Evolutionary conservation across 2,329 filamentous ascomycete species (phyloP), one percentile per base, ranked within the genome.

Genomic region (Pseudofabraea citricarpa): DNA sequence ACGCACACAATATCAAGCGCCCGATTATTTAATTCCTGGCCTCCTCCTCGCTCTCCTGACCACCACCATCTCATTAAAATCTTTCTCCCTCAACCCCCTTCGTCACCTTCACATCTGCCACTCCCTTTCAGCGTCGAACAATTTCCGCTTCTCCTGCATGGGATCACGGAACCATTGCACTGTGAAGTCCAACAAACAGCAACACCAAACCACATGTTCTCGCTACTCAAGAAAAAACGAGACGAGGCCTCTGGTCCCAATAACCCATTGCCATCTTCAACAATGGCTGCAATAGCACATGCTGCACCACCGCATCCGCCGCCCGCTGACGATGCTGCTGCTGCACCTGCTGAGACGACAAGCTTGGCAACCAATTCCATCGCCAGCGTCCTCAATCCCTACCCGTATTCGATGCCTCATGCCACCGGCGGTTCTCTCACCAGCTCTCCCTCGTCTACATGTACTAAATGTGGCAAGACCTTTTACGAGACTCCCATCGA

Each of bases 211-310:
- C 27, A 33, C 20, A 20, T 16, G 21, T 21, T 41, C 31, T 24
- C 21, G 12, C 19, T 37, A 37, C 21, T 20, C 21, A 22, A 20
- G 21, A 21, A 18, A 13, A 21, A 18, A 22, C 15, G 19, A n/a
- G 21, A 36, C 37, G 43, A 40, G 16, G 35, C 31, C 16, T 16
- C 36, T 40, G n/a, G n/a, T n/a, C n/a, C n/a, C n/a, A n/a, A n/a
- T n/a, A n/a, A n/a, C n/a, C 37, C 16, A 31, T 38, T 18, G 15
- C 38, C 29, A n/a, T 32, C 29, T 32, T 18, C 10, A 16, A 47
- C n/a, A 20, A 47, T 50, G 48, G 48, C 45, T 19, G 39, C 45
- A 47, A 41, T 35, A 18, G 47, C 45, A 41, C 24, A 39, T 29
- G 36, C 22, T 18, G 40, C 44, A 15, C 24, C 39, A 21, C 40